Evolutionary conservation across 108 stramenopile species (phyloP).

Genomic region (Skeletonema grethae): DNA sequence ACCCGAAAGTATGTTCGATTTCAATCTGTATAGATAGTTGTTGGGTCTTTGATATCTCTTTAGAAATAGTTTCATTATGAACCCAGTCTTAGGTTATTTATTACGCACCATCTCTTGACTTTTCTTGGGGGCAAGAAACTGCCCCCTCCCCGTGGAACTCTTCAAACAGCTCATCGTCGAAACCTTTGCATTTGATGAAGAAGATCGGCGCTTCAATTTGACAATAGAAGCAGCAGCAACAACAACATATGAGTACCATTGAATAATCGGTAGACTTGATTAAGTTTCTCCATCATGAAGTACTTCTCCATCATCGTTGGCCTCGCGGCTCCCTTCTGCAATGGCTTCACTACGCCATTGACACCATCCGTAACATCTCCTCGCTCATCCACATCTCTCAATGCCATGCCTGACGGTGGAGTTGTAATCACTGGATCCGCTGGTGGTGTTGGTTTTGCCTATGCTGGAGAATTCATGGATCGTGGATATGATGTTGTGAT

Average conservation of each 20-base stretch:
- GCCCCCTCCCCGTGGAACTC: neutral
- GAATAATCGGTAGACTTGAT: neutral
- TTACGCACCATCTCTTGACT: neutral
- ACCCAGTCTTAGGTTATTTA: too few relatives aligned
- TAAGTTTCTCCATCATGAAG: neutral
- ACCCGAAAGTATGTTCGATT: conserved; percentile 19
- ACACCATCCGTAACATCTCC: neutral
- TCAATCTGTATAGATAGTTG: conserved; percentile 13
- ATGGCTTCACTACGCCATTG: conserved; percentile 3
- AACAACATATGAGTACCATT: too few relatives aligned
- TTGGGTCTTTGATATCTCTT: too few relatives aligned
- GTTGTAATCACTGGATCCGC: conserved; percentile 87
- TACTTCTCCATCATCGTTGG: neutral
- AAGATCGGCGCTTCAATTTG: conserved; percentile 4
- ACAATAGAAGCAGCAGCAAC: too few relatives aligned
- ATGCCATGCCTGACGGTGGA: conserved; percentile 61
- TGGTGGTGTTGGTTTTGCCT: conserved; percentile 90
- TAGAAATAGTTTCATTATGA: too few relatives aligned
- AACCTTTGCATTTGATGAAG: neutral
- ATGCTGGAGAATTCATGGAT: conserved; percentile 92
- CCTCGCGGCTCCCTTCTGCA: conserved; percentile 1
- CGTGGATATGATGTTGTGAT: conserved; percentile 89
- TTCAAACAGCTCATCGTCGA: neutral
- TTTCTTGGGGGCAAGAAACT: neutral
- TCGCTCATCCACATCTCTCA: conserved; percentile 17